These are phyloP conservation scores for Cyclotella choctawhatcheeana DNA, from an alignment of 108 stramenopile species.

Conservation along the genomic window DNA sequence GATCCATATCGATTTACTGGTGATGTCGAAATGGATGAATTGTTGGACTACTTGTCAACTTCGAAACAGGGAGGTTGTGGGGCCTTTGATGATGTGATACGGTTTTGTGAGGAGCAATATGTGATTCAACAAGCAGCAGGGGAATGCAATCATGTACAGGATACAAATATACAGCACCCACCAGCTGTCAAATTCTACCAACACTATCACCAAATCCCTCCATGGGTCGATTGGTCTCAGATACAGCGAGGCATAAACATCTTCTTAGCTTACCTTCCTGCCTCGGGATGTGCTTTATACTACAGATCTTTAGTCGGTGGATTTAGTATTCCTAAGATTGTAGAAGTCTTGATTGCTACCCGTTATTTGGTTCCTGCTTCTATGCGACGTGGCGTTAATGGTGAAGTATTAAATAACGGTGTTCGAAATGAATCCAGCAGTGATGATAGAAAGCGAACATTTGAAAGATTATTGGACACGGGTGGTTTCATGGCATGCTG, in stretches of 20 bases:
- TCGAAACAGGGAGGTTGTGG: conserved; percentile 50
- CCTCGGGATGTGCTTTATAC: conserved; percentile 62
- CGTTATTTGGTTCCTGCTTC: conserved; percentile 71
- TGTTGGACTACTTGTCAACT: conserved; percentile 55
- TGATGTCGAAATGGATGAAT: conserved; percentile 65
- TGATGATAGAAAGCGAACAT: conserved; percentile 34
- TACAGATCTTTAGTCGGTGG: conserved; percentile 77
- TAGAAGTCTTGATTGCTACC: conserved; percentile 66
- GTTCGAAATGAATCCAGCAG: neutral
- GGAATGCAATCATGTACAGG: neutral
- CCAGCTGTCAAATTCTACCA: conserved; percentile 27
- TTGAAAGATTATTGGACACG: conserved; percentile 76
- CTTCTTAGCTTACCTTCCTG: conserved; percentile 70
- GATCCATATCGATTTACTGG: conserved; percentile 73
- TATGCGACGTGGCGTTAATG: conserved; percentile 19
- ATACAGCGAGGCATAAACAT: conserved; percentile 80
- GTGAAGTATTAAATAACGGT: neutral
- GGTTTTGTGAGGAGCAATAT: conserved; percentile 6
- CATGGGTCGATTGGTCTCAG: conserved; percentile 80
- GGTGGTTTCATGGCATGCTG: conserved; percentile 59
- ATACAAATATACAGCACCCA: neutral
- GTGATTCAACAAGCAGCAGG: too few species aligned
- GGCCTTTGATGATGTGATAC: conserved; percentile 62
- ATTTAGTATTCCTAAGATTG: conserved; percentile 81
- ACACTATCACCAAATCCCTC: conserved; percentile 49